phyloP scores from a whole-genome alignment of 257 asterid genomes.

The Przewalskia tangutica region DNA sequence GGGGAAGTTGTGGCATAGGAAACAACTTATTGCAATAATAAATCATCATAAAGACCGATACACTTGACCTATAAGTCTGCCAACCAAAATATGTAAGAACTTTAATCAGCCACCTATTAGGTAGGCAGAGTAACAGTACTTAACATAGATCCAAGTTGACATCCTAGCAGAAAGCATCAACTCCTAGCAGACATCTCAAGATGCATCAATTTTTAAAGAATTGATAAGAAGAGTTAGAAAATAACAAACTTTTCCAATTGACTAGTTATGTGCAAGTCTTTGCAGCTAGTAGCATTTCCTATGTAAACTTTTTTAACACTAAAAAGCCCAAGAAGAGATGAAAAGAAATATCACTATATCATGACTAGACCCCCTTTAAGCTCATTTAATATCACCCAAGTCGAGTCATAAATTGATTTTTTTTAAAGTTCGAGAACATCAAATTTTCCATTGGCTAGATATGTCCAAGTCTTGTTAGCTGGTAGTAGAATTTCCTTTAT shows the following conservation, averaged over 20 bases:
- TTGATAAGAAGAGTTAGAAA: neutral
- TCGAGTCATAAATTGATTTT: neutral
- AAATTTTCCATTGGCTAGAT: neutral
- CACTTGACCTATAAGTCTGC: neutral
- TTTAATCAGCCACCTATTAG: neutral
- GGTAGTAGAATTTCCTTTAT: neutral
- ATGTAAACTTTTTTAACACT: neutral
- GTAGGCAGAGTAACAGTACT: neutral
- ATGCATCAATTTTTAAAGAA: neutral
- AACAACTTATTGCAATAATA: neutral
- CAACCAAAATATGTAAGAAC: neutral
- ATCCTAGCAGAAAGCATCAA: neutral
- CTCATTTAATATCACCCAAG: neutral
- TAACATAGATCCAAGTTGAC: neutral
- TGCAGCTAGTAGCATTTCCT: neutral
- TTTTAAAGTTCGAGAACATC: neutral
- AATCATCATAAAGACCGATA: neutral
- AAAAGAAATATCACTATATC: neutral
- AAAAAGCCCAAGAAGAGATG: neutral
- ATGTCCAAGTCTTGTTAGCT: neutral
- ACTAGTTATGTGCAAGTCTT: neutral
- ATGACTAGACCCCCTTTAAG: conserved; percentile 14
- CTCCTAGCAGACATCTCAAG: neutral
- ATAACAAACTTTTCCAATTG: neutral
- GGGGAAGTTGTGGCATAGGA: neutral